Evolutionary conservation across 768 basidiomycete species (phyloP).

Genomic region (Hysterangium stoloniferum): DNA sequence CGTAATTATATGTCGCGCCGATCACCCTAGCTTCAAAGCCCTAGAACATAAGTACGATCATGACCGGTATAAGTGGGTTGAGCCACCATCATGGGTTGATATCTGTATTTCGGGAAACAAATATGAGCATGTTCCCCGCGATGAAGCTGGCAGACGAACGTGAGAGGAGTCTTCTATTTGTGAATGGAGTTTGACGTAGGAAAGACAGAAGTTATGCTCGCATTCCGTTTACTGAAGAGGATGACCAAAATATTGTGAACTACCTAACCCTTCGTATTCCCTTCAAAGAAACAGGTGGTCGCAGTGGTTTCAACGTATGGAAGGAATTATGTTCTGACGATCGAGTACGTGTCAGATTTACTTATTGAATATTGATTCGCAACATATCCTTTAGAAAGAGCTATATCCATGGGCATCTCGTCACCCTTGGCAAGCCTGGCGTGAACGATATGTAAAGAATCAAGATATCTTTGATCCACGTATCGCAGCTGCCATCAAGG

Average conservation of each 20-base stretch:
- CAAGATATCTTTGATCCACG: slow-evolving; percentile 30
- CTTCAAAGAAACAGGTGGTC: slow-evolving; percentile 9
- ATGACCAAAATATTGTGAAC: slow-evolving; percentile 9
- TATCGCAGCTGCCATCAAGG: slow-evolving; percentile 26
- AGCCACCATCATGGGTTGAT: slow-evolving; percentile 7
- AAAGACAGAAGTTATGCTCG: neutral
- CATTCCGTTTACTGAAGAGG: slow-evolving; percentile 2
- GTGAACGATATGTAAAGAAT: slow-evolving; percentile 48
- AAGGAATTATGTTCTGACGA: slow-evolving; percentile 2
- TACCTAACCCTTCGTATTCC: slow-evolving; percentile 13
- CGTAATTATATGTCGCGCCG: slow-evolving; percentile 9
- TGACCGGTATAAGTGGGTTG: slow-evolving; percentile 9
- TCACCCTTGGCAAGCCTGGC: slow-evolving; percentile 59
- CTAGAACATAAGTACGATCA: slow-evolving; percentile 6
- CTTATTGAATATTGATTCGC: neutral
- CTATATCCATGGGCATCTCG: slow-evolving; percentile 36
- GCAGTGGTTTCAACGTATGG: slow-evolving; percentile 10
- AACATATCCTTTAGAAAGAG: neutral
- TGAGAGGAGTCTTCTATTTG: neutral
- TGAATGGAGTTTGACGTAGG: neutral
- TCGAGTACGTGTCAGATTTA: neutral
- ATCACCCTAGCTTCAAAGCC: neutral
- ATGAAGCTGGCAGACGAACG: neutral
- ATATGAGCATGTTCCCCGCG: neutral
- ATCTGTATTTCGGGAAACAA: neutral